A percentile compares a stretch with the other conserved stretches of the same genome.
These are phyloP conservation scores for Lathyrus tuberosus DNA, from an alignment of 306 rosid species.

Conservation along the genomic window DNA sequence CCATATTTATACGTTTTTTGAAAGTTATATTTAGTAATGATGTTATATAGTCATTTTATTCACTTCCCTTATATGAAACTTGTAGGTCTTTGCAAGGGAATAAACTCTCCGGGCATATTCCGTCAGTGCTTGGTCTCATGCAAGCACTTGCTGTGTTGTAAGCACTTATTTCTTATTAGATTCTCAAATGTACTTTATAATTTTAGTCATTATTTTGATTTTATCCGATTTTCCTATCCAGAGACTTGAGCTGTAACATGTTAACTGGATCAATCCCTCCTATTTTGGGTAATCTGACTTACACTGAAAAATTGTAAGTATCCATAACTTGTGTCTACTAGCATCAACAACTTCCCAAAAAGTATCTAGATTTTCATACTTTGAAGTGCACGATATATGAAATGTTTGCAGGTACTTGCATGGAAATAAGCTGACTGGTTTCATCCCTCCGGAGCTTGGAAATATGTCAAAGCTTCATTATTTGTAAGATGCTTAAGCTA, in stretches of 20 bases:
- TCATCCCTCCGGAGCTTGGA: conserved; percentile 89
- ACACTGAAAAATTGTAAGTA: conserved; percentile 91
- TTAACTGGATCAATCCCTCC: conserved; percentile 83
- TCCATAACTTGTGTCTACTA: not conserved
- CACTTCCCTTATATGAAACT: conserved; percentile 1
- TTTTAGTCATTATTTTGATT: not conserved
- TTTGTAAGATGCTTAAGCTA: conserved; percentile 55
- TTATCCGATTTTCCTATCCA: conserved; percentile 37
- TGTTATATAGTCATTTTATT: not conserved
- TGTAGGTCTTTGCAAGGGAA: conserved; percentile 92
- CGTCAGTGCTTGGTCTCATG: conserved; percentile 94
- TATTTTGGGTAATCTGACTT: conserved; percentile 85
- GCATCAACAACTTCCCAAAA: not conserved
- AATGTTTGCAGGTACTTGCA: conserved; percentile 79
- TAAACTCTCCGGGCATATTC: conserved; percentile 79
- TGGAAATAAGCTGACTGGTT: conserved; percentile 84
- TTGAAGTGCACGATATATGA: conserved; percentile 26
- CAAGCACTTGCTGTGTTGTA: conserved; percentile 99
- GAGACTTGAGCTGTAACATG: conserved; percentile 89
- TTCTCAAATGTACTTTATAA: conserved; percentile 21
- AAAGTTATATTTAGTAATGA: too few species aligned
- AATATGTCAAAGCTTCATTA: conserved; percentile 97
- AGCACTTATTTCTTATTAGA: conserved; percentile 41
- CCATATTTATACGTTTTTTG: not conserved
- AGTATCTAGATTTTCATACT: not conserved